Percentiles rank a stretch among this genome's conserved stretches.
phyloP scores from a whole-genome alignment of 2,329 filamentous ascomycete genomes.

The Xylaria sp. region DNA sequence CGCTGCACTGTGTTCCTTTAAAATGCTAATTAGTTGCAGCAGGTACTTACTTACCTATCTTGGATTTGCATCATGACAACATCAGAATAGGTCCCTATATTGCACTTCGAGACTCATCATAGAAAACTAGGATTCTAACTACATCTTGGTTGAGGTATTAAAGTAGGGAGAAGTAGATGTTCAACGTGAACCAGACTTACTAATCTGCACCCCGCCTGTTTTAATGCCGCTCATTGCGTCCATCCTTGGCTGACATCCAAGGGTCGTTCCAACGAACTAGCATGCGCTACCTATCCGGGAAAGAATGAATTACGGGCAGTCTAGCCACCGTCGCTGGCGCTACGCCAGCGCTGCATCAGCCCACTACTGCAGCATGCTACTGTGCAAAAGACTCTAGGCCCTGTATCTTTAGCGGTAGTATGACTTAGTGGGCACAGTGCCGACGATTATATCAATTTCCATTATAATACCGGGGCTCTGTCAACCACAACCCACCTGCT shows the following conservation, averaged over 20 bases:
- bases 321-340: constrained; percentile 1
- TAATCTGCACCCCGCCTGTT: background rate
- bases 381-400: background rate
- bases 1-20: background rate
- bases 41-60: no score
- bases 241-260: background rate
- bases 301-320: background rate
- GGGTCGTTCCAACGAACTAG: background rate
- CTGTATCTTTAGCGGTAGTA: background rate
- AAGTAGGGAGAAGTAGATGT: background rate
- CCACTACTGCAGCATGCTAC: constrained; percentile 1
- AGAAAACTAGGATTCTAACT: background rate
- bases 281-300: constrained; percentile 1
- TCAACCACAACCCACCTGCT: constrained; percentile 20
- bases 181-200: background rate
- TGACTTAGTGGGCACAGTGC: constrained; percentile 3
- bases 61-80: background rate
- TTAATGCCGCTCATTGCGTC: constrained; percentile 3
- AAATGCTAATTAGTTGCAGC: no score
- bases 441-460: constrained; percentile 19
- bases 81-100: background rate
- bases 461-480: constrained; percentile 1
- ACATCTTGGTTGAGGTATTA: background rate
- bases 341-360: background rate
- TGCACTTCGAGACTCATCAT: background rate